Conservation (phyloP, 2,329 filamentous ascomycete species). For the Calonectria fujianensis region DNA sequence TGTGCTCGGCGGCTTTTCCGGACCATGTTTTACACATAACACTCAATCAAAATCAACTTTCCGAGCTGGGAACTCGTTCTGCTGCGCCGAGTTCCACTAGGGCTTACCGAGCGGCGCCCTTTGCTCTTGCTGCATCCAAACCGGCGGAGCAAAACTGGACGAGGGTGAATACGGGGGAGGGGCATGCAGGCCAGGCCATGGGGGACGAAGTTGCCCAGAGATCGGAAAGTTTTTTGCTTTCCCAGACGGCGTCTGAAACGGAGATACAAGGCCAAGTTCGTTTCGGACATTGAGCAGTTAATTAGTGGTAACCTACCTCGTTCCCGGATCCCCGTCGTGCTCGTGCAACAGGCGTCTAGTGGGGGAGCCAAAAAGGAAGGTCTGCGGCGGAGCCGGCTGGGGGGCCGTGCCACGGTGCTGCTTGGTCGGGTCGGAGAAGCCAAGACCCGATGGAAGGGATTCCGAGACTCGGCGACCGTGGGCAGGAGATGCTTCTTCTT, state of each 20-base stretch:
- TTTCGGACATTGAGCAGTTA: slow-evolving; percentile 22
- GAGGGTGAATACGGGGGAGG: slow-evolving; percentile 1
- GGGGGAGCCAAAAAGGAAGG: slow-evolving; percentile 25
- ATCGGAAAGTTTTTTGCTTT: slow-evolving; percentile 13
- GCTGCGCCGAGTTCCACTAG: slow-evolving; percentile 1
- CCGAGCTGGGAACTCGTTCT: background rate
- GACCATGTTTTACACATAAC: background rate
- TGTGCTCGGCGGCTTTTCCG: slow-evolving; percentile 2
- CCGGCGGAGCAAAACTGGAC: background rate
- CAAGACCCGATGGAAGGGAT: slow-evolving; percentile 19
- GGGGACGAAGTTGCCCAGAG: background rate
- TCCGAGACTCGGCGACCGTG: slow-evolving; percentile 25
- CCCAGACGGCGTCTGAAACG: slow-evolving; percentile 20
- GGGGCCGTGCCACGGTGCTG: slow-evolving; percentile 7
- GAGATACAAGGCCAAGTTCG: slow-evolving; percentile 11
- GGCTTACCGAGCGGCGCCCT: background rate
- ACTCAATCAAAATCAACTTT: background rate
- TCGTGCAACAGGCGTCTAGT: slow-evolving; percentile 13
- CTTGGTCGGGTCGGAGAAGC: slow-evolving; percentile 24
- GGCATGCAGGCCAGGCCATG: background rate
- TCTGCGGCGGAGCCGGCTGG: slow-evolving; percentile 20
- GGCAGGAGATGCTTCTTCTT: slow-evolving; percentile 10
- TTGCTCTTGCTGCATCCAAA: background rate
- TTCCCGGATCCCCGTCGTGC: slow-evolving; percentile 18
- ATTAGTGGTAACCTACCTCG: slow-evolving; percentile 24